Evolutionary conservation across 345 rosid genomes (phyloP).

Genomic region (Abelmoschus esculentus): DNA sequence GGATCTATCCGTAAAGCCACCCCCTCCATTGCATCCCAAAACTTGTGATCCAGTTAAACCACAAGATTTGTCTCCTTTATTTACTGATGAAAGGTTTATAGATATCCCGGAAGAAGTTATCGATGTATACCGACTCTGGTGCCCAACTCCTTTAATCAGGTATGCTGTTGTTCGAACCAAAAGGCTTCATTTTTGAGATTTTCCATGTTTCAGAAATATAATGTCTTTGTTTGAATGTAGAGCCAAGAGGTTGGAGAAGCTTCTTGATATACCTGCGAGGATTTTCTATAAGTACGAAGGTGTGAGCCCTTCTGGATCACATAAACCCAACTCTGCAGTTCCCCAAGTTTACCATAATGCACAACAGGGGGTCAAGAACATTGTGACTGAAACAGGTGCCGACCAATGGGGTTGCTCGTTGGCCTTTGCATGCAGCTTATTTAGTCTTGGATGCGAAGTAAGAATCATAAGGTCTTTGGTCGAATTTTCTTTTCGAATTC

Average conservation of each 20-base stretch:
- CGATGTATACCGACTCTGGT: constrained; percentile 80
- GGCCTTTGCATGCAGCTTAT: constrained; percentile 86
- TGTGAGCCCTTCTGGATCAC: not conserved
- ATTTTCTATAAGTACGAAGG: constrained; percentile 71
- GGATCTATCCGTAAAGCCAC: constrained; percentile 47
- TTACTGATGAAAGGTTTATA: constrained; percentile 72
- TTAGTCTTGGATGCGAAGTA: constrained; percentile 72
- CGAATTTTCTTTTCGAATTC: not conserved
- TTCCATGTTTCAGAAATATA: not conserved
- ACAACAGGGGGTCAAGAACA: constrained; percentile 26
- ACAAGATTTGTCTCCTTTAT: constrained; percentile 67
- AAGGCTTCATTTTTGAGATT: not conserved
- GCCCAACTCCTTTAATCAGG: constrained; percentile 93
- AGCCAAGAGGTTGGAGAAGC: constrained; percentile 93
- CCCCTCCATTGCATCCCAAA: constrained; percentile 70
- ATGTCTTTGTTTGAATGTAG: constrained; percentile 28
- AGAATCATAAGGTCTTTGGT: not conserved
- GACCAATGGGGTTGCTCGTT: constrained; percentile 98
- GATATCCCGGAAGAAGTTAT: constrained; percentile 85
- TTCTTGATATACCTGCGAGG: constrained; percentile 50
- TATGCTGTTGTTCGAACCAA: constrained; percentile 11
- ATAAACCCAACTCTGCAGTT: constrained; percentile 79
- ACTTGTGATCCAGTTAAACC: constrained; percentile 64
- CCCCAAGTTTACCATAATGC: constrained; percentile 88
- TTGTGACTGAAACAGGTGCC: constrained; percentile 93